These are phyloP conservation scores for Friedmanniomyces simplex DNA, from an alignment of 495 filamentous ascomycete genomes.

Conservation along the genomic window DNA sequence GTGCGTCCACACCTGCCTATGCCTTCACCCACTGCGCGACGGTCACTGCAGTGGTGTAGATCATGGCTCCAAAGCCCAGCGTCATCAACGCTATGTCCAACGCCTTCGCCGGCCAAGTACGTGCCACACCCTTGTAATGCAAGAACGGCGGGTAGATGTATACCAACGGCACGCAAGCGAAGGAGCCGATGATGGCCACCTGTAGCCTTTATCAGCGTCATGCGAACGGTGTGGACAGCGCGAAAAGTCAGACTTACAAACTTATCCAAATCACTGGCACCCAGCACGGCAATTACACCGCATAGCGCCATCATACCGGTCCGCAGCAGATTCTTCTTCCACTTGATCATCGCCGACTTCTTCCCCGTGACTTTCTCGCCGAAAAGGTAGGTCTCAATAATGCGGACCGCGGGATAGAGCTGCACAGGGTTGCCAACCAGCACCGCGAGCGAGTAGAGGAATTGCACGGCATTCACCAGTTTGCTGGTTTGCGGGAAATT, in stretches of 20 bases:
- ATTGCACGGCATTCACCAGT: conserved; percentile 55
- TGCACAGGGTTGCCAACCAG: conserved; percentile 53
- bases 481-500: conserved; percentile 53
- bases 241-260: conserved; percentile 42
- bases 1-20: neutral
- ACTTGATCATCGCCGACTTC: conserved; percentile 43
- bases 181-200: conserved; percentile 49
- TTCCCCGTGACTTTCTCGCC: conserved; percentile 46
- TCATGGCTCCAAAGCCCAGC: conserved; percentile 77
- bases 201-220: too few species aligned
- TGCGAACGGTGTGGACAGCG: too few species aligned
- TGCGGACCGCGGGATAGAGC: conserved; percentile 53
- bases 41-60: conserved; percentile 78
- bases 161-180: conserved; percentile 46
- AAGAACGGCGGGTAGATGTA: conserved; percentile 58
- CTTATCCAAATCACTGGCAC: conserved; percentile 50
- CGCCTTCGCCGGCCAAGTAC: conserved; percentile 46
- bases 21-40: conserved; percentile 70
- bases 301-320: conserved; percentile 39
- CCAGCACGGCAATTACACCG: conserved; percentile 41
- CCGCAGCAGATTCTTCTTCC: conserved; percentile 56
- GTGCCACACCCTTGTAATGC: conserved; percentile 74
- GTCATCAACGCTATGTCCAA: conserved; percentile 64
- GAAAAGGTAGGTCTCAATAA: conserved; percentile 45
- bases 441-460: conserved; percentile 54